These are phyloP conservation scores for Berberis vulgaris DNA, from an alignment of 164 flowering plant genomes.

Conservation along the genomic window DNA sequence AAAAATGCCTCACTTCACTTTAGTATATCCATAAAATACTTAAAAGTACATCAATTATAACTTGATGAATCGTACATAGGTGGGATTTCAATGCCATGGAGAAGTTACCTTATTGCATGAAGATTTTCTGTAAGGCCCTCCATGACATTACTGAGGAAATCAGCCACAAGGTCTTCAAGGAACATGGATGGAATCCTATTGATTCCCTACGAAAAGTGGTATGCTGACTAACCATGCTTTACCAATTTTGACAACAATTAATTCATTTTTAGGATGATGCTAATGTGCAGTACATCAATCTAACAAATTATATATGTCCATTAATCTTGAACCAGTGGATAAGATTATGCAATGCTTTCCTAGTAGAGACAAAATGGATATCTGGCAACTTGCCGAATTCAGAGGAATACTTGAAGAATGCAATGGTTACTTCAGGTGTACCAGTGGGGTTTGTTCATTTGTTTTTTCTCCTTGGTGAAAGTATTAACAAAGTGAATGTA, in stretches of 20 bases:
- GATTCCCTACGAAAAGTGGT: constrained; percentile 28
- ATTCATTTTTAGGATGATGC: too few relatives aligned
- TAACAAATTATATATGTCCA: too few relatives aligned
- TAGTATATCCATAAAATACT: too few relatives aligned
- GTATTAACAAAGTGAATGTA: constrained; percentile 14
- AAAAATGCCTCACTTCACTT: neutral
- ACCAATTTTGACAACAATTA: too few relatives aligned
- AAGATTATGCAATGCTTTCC: constrained; percentile 37
- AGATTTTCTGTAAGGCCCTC: neutral
- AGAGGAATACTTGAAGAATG: constrained; percentile 31
- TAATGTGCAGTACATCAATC: too few relatives aligned
- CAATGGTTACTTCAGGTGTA: constrained; percentile 35
- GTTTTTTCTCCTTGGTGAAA: constrained; percentile 43
- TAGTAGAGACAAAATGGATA: constrained; percentile 53
- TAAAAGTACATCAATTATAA: neutral
- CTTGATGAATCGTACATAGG: constrained; percentile 11
- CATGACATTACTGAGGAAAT: constrained; percentile 22
- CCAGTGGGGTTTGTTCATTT: constrained; percentile 31
- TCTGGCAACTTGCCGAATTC: constrained; percentile 24
- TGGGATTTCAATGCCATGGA: constrained; percentile 25
- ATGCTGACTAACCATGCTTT: neutral
- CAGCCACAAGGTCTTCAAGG: constrained; percentile 12
- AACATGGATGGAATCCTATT: constrained; percentile 37
- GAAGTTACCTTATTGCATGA: neutral
- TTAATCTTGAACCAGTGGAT: constrained; percentile 36